Evolutionary conservation across 176 grass and related monocot genomes (phyloP).

Genomic region (Tillandsia leiboldiana): DNA sequence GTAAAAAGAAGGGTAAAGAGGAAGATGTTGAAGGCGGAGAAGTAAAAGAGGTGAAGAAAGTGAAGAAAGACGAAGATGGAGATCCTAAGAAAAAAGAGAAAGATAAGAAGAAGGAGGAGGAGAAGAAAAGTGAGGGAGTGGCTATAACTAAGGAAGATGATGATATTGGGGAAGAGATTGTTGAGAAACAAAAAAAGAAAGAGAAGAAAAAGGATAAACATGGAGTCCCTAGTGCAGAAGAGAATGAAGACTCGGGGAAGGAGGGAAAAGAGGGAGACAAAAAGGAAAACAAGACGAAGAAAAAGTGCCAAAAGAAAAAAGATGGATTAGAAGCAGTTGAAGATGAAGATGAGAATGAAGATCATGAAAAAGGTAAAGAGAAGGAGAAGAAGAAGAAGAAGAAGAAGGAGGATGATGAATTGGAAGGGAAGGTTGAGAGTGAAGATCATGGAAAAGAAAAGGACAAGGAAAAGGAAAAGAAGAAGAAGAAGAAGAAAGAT

Average conservation of each 20-base stretch:
- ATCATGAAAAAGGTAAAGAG: conserved; percentile 22
- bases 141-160: conserved; percentile 2
- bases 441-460: conserved; percentile 8
- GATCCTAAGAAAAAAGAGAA: conserved; percentile 17
- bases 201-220: conserved; percentile 18
- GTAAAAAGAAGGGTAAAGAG: conserved; percentile 21
- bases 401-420: conserved; percentile 22
- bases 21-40: conserved; percentile 15
- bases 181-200: conserved; percentile 14
- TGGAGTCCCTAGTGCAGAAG: not conserved
- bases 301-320: not conserved
- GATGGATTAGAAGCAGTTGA: not conserved
- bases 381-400: conserved; percentile 19
- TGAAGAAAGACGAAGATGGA: conserved; percentile 2
- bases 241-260: conserved; percentile 1
- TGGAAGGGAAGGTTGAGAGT: not conserved
- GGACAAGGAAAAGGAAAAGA: not conserved
- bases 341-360: conserved; percentile 12
- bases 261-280: conserved; percentile 18
- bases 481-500: not conserved
- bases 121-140: conserved; percentile 12
- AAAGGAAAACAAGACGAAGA: conserved; percentile 26
- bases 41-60: not conserved
- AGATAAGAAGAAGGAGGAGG: conserved; percentile 18
- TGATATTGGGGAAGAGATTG: not conserved